phyloP scores from a whole-genome alignment of 2,329 filamentous ascomycete species.

The Colletotrichum phormii region DNA sequence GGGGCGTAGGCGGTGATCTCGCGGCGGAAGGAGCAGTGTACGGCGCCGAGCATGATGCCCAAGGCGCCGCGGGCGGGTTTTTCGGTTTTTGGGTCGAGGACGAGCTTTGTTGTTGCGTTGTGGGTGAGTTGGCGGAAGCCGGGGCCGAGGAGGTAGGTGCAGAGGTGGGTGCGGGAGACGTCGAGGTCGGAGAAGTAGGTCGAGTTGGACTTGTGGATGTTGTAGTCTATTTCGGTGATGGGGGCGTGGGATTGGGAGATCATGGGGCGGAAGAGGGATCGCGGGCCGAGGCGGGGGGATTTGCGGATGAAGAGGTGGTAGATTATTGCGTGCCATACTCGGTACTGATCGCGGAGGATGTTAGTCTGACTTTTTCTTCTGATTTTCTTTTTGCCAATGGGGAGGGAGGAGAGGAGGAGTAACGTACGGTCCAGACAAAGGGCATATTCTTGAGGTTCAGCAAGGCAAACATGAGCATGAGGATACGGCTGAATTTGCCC shows the following conservation, averaged over 20 bases:
- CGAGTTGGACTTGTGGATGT: conserved; percentile 84
- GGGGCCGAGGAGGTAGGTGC: conserved; percentile 74
- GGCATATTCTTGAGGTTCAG: conserved; percentile 81
- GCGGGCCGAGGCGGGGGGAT: conserved; percentile 62
- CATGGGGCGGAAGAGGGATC: conserved; percentile 79
- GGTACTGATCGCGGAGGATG: conserved; percentile 54
- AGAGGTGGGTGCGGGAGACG: conserved; percentile 82
- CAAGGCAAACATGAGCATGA: conserved; percentile 66
- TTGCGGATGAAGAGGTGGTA: conserved; percentile 64
- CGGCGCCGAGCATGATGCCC: conserved; percentile 77
- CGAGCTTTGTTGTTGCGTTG: conserved; percentile 62
- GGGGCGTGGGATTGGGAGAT: conserved; percentile 75
- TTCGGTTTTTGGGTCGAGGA: conserved; percentile 60
- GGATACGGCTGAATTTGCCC: conserved; percentile 63
- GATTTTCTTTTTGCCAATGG: too few relatives aligned
- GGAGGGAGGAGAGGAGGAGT: too few relatives aligned
- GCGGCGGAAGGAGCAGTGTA: conserved; percentile 78
- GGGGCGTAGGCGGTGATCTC: conserved; percentile 77
- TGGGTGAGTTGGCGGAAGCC: conserved; percentile 64
- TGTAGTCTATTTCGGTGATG: conserved; percentile 86
- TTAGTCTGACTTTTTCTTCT: neutral
- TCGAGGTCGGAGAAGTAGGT: conserved; percentile 93
- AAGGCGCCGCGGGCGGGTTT: conserved; percentile 65
- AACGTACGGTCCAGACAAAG: conserved; percentile 79
- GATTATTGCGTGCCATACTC: conserved; percentile 68